Evolutionary conservation across 805 yeast species (phyloP).

Genomic region (Lipomyces kockii): DNA sequence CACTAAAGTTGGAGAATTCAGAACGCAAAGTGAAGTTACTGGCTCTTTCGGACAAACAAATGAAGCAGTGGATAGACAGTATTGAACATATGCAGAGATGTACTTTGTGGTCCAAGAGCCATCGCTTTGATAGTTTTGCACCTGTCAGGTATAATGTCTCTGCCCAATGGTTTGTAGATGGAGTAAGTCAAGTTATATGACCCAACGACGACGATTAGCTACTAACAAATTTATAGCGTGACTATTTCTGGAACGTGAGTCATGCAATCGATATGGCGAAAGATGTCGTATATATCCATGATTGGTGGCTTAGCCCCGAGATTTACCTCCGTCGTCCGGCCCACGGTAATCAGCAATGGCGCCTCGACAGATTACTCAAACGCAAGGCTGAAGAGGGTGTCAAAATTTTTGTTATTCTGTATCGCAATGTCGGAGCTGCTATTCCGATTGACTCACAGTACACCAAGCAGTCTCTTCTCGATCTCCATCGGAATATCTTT

Average conservation of each 20-base stretch:
- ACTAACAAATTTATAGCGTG: constrained; percentile 52
- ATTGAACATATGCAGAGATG: constrained; percentile 68
- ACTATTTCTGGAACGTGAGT: constrained; percentile 94
- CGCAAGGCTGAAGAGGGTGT: constrained; percentile 94
- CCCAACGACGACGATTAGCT: background rate
- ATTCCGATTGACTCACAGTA: constrained; percentile 93
- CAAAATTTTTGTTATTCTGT: constrained; percentile 86
- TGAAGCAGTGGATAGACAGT: constrained; percentile 76
- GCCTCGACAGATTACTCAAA: constrained; percentile 85
- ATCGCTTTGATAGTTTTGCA: constrained; percentile 89
- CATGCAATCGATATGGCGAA: constrained; percentile 91
- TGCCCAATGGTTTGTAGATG: constrained; percentile 98
- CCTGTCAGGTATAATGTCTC: constrained; percentile 83
- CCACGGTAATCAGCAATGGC: constrained; percentile 90
- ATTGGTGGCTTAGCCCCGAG: constrained; percentile 99
- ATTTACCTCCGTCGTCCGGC: constrained; percentile 91
- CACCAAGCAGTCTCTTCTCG: constrained; percentile 90
- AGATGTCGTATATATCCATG: constrained; percentile 92
- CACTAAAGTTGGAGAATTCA: constrained; percentile 60
- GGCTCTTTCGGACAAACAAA: constrained; percentile 66
- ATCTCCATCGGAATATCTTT: constrained; percentile 82
- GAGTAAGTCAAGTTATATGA: constrained; percentile 41
- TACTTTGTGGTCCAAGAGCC: constrained; percentile 71
- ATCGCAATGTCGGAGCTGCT: constrained; percentile 90
- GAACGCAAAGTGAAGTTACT: constrained; percentile 78